Base-by-base conservation (phyloP, 2,329 filamentous ascomycete genomes). In the Penicillium paneum region DNA sequence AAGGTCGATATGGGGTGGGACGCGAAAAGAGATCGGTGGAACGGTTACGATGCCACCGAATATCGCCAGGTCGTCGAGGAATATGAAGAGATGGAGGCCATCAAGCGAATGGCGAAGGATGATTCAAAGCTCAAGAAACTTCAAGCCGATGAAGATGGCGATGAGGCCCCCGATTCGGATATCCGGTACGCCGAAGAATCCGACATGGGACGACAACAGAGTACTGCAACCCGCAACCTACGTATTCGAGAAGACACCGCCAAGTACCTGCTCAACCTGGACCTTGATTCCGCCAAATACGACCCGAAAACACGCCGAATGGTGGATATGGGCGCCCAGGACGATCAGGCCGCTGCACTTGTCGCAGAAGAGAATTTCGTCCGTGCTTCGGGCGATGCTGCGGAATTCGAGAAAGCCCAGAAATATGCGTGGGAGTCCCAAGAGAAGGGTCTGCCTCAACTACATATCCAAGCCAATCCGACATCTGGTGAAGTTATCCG, bases 1-100 rank as follows among this genome's bases (percentile, higher is more conserved):
- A 87, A 96, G 52, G 87, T 97, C 15, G 85, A 89, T 42, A 77
- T 97, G 44, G 90, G 92, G 3, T 99, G 93, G 90, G 95, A 99
- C 73, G 94, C 94, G 21, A 99, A 99, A 78, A 83, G 94, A 64
- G 94, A 99, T 77, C 85, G 93, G 40, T 99, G 94, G 93, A 97
- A 97, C 70, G 93, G 93, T n/a, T 99, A 96, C 74, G 92, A 97
- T 71, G 79, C 91, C 1, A 85, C 83, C 61, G 90, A 97, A 72
- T 97, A 96, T 71, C 82, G 84, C 56, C 81, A 84, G 57, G 90
- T 97, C n/a, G 86, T 97, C 38, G 86, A 96, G 47, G 90, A 96
- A 64, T 96, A 89, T 73, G 87, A 94, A 59, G 84, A 93, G 69
- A 78, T 97, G 72, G 93, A 97, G 70, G 84, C 88, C 61, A 77